A percentile compares a stretch with the other conserved stretches of the same genome.
Conservation (phyloP, 2,329 filamentous ascomycete species). For the Claviceps pazoutovae region DNA sequence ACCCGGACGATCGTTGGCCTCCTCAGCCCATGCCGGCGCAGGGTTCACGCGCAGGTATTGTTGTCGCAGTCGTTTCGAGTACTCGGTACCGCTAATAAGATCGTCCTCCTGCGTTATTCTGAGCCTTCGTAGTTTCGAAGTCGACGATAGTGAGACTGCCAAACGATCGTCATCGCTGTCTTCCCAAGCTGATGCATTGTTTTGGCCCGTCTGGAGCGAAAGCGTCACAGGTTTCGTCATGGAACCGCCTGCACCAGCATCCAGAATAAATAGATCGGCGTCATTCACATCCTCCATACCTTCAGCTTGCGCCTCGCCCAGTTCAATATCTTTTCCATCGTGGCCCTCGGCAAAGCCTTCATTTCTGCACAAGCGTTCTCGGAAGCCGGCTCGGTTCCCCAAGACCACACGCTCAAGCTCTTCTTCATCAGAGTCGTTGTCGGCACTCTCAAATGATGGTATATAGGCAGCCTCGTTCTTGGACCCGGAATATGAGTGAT, state of each 20-base stretch:
- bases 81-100: conserved; percentile 73
- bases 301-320: conserved; percentile 29
- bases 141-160: conserved; percentile 61
- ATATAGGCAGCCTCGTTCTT: conserved; percentile 15
- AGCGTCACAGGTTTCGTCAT: conserved; percentile 14
- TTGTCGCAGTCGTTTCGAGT: conserved; percentile 62
- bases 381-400: conserved; percentile 73
- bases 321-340: conserved; percentile 20
- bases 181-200: conserved; percentile 58
- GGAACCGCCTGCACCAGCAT: conserved; percentile 41
- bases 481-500: conserved; percentile 15
- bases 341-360: conserved; percentile 20
- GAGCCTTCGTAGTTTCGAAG: conserved; percentile 67
- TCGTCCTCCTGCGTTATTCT: conserved; percentile 72
- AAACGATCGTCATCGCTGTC: conserved; percentile 92
- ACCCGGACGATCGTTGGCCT: conserved; percentile 32
- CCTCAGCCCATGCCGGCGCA: conserved; percentile 44
- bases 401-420: conserved; percentile 82
- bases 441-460: conserved; percentile 22
- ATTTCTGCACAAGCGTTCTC: conserved; percentile 49
- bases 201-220: conserved; percentile 10
- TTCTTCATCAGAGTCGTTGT: conserved; percentile 71
- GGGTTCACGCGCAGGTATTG: conserved; percentile 55
- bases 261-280: conserved; percentile 73
- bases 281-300: conserved; percentile 55